Evolutionary conservation across 768 basidiomycete species (phyloP).

Genomic region (Mycena epipterygia): DNA sequence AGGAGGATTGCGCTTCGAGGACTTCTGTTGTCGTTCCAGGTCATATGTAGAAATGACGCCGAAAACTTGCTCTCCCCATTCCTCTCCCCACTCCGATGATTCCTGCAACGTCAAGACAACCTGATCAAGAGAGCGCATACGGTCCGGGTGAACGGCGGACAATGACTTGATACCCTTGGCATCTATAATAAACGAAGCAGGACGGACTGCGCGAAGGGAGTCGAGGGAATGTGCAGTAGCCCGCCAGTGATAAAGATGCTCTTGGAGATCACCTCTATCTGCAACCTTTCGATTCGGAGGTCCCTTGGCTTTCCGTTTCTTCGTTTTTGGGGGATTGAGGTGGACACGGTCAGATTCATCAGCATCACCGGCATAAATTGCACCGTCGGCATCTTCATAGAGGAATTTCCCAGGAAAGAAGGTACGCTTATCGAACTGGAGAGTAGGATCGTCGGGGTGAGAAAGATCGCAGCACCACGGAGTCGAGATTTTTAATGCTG

Average conservation of each 20-base stretch:
- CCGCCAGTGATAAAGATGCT: constrained; percentile 36
- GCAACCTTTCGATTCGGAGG: constrained; percentile 24
- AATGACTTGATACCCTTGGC: constrained; percentile 16
- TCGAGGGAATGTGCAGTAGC: constrained; percentile 18
- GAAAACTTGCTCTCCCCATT: constrained; percentile 35
- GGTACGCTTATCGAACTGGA: constrained; percentile 1
- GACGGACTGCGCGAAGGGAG: constrained; percentile 13
- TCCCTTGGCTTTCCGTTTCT: constrained; percentile 3
- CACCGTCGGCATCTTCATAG: not conserved
- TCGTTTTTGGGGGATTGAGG: not conserved
- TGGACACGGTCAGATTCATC: not conserved
- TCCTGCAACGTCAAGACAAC: constrained; percentile 36
- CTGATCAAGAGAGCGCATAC: not conserved
- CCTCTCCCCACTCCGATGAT: constrained; percentile 38
- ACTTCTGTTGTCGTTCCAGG: not conserved
- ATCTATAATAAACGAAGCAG: constrained; percentile 39
- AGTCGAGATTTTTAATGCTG: constrained; percentile 1
- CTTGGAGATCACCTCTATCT: constrained; percentile 32
- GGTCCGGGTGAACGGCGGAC: constrained; percentile 20
- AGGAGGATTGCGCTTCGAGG: not conserved
- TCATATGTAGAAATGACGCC: not conserved
- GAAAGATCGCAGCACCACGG: constrained; percentile 3
- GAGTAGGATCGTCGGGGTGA: not conserved
- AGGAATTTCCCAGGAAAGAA: constrained; percentile 22
- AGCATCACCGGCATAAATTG: constrained; percentile 1